Conservation (phyloP, 768 basidiomycete genomes). For the Amanita subjunquillea region DNA sequence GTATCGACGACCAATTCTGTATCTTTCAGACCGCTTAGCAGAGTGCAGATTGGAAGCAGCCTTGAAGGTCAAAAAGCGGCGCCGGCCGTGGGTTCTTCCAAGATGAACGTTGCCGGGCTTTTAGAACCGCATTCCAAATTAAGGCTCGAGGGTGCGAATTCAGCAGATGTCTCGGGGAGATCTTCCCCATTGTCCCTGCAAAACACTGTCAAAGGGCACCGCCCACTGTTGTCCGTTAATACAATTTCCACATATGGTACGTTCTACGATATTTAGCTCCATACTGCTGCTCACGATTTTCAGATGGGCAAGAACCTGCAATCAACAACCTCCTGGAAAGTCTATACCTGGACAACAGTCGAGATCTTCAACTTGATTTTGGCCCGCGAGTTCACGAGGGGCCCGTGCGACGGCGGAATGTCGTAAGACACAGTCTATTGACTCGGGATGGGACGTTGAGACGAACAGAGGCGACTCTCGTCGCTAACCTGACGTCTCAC, state of each 20-base stretch:
- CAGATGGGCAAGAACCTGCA: constrained; percentile 86
- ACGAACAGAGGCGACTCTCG: constrained; percentile 67
- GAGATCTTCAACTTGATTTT: constrained; percentile 83
- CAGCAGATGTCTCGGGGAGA: constrained; percentile 65
- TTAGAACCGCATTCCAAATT: constrained; percentile 69
- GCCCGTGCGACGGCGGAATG: constrained; percentile 66
- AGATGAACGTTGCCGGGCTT: constrained; percentile 72
- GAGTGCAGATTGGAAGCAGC: constrained; percentile 54
- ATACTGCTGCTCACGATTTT: constrained; percentile 3
- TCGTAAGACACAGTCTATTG: constrained; percentile 57
- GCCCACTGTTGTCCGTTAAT: constrained; percentile 38
- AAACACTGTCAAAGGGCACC: constrained; percentile 38
- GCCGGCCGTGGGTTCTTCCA: constrained; percentile 82
- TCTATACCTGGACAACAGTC: constrained; percentile 78
- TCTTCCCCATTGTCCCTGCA: constrained; percentile 66
- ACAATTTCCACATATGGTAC: constrained; percentile 68
- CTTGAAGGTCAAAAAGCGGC: constrained; percentile 79
- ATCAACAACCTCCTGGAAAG: constrained; percentile 86
- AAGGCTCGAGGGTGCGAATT: constrained; percentile 39
- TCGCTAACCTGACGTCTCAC: constrained; percentile 81
- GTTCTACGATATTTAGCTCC: constrained; percentile 11
- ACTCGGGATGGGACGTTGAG: constrained; percentile 51
- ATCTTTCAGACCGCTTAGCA: constrained; percentile 43
- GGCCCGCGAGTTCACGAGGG: constrained; percentile 82
- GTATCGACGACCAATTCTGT: constrained; percentile 63